Evolutionary conservation across 192 early-diverging fungal genomes (phyloP).

Genomic region (Mortierella alpina): DNA sequence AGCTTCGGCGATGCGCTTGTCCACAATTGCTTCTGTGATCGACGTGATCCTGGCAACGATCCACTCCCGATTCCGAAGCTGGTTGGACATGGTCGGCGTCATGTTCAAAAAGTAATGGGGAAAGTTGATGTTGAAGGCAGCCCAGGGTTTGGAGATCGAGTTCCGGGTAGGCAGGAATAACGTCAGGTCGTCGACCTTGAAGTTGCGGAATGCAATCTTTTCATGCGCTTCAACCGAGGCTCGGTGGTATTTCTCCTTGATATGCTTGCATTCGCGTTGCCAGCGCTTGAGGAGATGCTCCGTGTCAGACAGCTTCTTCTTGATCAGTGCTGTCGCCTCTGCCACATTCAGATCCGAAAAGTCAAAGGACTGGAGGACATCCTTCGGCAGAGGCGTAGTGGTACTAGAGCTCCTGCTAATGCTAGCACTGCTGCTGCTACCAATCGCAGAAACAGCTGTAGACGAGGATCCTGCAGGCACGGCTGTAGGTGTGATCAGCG

Average conservation of each 20-base stretch:
- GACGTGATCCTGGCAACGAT: slow-evolving; percentile 62
- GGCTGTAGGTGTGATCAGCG: slow-evolving; percentile 9
- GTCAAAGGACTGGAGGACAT: slow-evolving; percentile 35
- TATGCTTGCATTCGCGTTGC: slow-evolving; percentile 45
- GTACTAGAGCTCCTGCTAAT: slow-evolving; percentile 33
- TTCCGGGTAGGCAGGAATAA: slow-evolving; percentile 67
- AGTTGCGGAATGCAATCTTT: slow-evolving; percentile 70
- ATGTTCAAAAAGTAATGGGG: slow-evolving; percentile 65
- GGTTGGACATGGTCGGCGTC: slow-evolving; percentile 46
- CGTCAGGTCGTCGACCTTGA: slow-evolving; percentile 67
- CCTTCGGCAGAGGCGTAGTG: slow-evolving; percentile 31
- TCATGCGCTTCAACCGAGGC: slow-evolving; percentile 51
- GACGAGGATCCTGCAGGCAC: not conserved
- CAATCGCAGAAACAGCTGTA: not conserved
- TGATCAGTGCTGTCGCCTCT: slow-evolving; percentile 32
- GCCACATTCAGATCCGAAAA: slow-evolving; percentile 30
- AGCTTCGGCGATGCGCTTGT: slow-evolving; percentile 38
- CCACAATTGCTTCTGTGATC: slow-evolving; percentile 59
- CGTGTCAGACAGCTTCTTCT: slow-evolving; percentile 43
- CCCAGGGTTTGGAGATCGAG: slow-evolving; percentile 65
- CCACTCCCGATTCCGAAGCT: slow-evolving; percentile 59
- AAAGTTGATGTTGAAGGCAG: slow-evolving; percentile 68
- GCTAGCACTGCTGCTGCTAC: not conserved
- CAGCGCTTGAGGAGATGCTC: slow-evolving; percentile 52
- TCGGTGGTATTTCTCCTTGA: slow-evolving; percentile 63